Evolutionary conservation across 176 grass and related monocot genomes (phyloP).

Genomic region (Pontederia crassipes): DNA sequence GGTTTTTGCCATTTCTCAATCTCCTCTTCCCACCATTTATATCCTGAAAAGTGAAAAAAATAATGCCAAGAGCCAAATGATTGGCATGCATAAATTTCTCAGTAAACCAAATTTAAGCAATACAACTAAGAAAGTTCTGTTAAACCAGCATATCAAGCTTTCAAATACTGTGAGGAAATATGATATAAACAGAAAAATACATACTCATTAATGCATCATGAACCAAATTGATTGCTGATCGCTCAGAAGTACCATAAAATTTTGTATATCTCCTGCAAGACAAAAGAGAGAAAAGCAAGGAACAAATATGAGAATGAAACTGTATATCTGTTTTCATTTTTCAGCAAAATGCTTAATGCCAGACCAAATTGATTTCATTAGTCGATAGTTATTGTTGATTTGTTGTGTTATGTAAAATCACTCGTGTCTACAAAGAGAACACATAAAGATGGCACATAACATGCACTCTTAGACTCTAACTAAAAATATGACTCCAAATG

Average conservation of each 20-base stretch:
- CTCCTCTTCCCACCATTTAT: slow-evolving; percentile 81
- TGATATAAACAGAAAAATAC: slow-evolving; percentile 9
- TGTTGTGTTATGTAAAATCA: too few relatives aligned
- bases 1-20: slow-evolving; percentile 77
- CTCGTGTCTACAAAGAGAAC: too few relatives aligned
- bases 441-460: too few relatives aligned
- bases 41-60: slow-evolving; percentile 32
- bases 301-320: neutral
- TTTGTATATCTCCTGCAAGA: slow-evolving; percentile 91
- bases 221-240: slow-evolving; percentile 70
- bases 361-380: too few relatives aligned
- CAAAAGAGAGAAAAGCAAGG: neutral
- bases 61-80: slow-evolving; percentile 5
- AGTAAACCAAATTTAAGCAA: neutral
- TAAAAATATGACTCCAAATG: too few relatives aligned
- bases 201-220: slow-evolving; percentile 92
- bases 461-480: too few relatives aligned
- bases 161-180: neutral
- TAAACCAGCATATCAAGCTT: neutral
- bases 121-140: neutral
- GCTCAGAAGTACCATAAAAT: slow-evolving; percentile 84
- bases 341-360: neutral
- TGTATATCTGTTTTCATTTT: too few relatives aligned
- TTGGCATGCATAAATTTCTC: neutral
- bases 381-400: too few relatives aligned